Evolutionary conservation across 148 eudicot species (phyloP).

Genomic region (Dysphania ambrosioides): DNA sequence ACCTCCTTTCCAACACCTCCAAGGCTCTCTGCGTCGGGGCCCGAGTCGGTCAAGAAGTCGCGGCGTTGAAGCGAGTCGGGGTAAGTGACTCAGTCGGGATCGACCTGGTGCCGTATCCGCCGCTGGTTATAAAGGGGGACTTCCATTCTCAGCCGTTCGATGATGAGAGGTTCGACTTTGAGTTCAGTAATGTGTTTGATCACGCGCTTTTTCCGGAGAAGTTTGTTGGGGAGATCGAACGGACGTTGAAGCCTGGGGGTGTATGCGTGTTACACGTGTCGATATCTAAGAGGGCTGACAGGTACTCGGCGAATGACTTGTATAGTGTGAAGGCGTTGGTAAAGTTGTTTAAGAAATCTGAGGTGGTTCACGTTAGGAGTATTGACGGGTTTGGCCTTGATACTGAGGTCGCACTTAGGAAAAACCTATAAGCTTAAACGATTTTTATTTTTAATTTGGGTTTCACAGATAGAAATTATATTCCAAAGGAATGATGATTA

Average conservation of each 20-base stretch:
- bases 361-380: constrained; percentile 40
- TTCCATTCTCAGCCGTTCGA: constrained; percentile 77
- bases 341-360: constrained; percentile 46
- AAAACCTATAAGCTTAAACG: constrained; percentile 4
- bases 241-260: constrained; percentile 73
- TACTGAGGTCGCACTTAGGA: constrained; percentile 66
- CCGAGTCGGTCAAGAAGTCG: constrained; percentile 81
- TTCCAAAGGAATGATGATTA: no score
- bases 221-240: constrained; percentile 69
- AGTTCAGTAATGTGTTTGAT: constrained; percentile 81
- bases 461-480: no score
- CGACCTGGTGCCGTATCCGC: constrained; percentile 76
- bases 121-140: constrained; percentile 66
- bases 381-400: constrained; percentile 90
- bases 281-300: constrained; percentile 52
- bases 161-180: constrained; percentile 55
- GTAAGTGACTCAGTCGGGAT: constrained; percentile 62
- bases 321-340: constrained; percentile 48
- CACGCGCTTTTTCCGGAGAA: constrained; percentile 67
- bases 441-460: no score
- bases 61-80: constrained; percentile 53
- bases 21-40: constrained; percentile 69
- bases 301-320: constrained; percentile 85
- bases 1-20: constrained; percentile 38
- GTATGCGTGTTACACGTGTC: constrained; percentile 71